Evolutionary conservation across 805 yeast genomes (phyloP).

Genomic region (Myxozyma melibiosi): DNA sequence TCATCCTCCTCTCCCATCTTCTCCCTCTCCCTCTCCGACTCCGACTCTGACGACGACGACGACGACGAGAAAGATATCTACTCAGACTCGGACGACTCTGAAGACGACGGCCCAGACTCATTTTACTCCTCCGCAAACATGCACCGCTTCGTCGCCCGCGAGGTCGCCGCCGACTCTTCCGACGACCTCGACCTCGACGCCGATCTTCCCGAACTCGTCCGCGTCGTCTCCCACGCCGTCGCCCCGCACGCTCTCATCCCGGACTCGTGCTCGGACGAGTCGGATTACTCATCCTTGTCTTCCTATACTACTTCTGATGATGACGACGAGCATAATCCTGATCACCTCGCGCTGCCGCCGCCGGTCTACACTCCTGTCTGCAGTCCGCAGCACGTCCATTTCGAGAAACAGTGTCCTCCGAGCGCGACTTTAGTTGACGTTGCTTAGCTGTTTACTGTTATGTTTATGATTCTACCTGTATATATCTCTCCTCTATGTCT

Average conservation of each 20-base stretch:
- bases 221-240: constrained; percentile 16
- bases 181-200: neutral
- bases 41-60: constrained; percentile 1
- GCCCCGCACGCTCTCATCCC: constrained; percentile 1
- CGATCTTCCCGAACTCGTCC: constrained; percentile 13
- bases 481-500: too few relatives aligned
- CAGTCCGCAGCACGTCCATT: neutral
- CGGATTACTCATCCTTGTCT: constrained; percentile 13
- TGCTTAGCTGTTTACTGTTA: too few relatives aligned
- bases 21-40: neutral
- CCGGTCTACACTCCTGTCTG: neutral
- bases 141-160: constrained; percentile 5
- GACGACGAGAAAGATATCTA: constrained; percentile 38
- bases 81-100: constrained; percentile 38
- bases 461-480: too few relatives aligned
- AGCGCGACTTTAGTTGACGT: too few relatives aligned
- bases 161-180: neutral
- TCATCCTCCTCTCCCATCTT: neutral
- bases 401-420: too few relatives aligned
- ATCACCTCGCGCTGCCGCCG: neutral
- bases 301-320: neutral
- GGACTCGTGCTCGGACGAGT: neutral
- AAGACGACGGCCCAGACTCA: constrained; percentile 34
- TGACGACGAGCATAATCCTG: constrained; percentile 5
- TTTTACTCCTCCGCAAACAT: constrained; percentile 19